Evolutionary conservation across 2,329 filamentous ascomycete genomes (phyloP).

Genomic region (Fusarium chuoi): DNA sequence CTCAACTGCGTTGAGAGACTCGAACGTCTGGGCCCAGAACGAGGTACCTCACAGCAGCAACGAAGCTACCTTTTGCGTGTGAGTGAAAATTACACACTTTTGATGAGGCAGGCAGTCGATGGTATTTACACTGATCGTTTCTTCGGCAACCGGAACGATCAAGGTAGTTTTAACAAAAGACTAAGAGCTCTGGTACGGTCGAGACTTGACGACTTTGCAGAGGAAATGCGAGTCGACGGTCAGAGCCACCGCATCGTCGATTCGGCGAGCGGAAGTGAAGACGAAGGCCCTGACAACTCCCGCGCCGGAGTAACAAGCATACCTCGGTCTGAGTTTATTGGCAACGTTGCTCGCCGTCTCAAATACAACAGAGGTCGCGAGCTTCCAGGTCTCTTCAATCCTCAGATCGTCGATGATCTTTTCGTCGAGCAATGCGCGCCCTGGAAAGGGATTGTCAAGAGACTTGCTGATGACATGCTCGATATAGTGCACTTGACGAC

Average conservation of each 20-base stretch:
- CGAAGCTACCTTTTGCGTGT: conserved; percentile 52
- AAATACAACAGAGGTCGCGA: conserved; percentile 55
- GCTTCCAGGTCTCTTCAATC: conserved; percentile 69
- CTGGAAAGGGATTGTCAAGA: conserved; percentile 60
- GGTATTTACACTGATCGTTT: conserved; percentile 61
- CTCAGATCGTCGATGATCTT: conserved; percentile 66
- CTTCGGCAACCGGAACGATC: background rate
- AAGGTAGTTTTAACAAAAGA: background rate
- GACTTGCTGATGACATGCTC: conserved; percentile 27
- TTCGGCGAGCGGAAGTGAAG: background rate
- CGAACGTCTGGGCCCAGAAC: conserved; percentile 58
- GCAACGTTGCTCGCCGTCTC: conserved; percentile 38
- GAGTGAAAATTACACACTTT: conserved; percentile 36
- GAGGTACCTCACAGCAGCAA: conserved; percentile 59
- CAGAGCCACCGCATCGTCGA: background rate
- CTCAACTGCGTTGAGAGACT: conserved; percentile 56
- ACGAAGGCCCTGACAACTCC: background rate
- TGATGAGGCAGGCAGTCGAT: conserved; percentile 59
- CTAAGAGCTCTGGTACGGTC: background rate
- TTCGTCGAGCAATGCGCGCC: conserved; percentile 67
- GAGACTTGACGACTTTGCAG: background rate
- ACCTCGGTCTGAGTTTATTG: conserved; percentile 27
- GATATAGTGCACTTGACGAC: conserved; percentile 7
- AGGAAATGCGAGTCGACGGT: background rate
- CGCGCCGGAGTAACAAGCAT: background rate